These are phyloP conservation scores for Talaromyces atroroseus DNA, from an alignment of 2,329 filamentous ascomycete species.

Conservation along the genomic window DNA sequence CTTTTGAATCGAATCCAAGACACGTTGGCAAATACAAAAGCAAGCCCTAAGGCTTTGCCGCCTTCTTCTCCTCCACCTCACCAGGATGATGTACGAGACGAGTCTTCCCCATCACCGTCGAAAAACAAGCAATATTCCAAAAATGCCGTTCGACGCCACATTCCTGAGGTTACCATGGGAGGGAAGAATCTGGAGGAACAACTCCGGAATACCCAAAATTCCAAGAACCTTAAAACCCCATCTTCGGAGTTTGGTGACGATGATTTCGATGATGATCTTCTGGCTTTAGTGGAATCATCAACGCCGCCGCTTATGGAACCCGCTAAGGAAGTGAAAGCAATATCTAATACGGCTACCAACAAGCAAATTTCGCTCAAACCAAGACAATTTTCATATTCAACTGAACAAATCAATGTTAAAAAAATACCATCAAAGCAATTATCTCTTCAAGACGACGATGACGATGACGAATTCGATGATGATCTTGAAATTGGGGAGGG, in stretches of 20 bases:
- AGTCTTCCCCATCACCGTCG: conserved; percentile 29
- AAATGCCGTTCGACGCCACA: conserved; percentile 4
- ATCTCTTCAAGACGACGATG: conserved; percentile 17
- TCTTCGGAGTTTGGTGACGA: conserved; percentile 46
- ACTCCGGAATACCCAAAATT: conserved; percentile 9
- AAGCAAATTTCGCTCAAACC: background rate
- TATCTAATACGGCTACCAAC: background rate
- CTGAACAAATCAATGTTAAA: conserved; percentile 1
- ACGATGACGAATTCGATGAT: conserved; percentile 62
- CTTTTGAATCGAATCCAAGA: conserved; percentile 62
- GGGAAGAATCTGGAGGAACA: conserved; percentile 7
- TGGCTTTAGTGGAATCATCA: conserved; percentile 35
- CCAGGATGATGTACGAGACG: conserved; percentile 25
- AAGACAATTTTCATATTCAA: background rate
- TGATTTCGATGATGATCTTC: conserved; percentile 42
- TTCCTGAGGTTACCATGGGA: conserved; percentile 13
- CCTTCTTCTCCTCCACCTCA: conserved; percentile 42
- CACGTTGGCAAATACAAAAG: conserved; percentile 36
- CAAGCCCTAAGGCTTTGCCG: conserved; percentile 28
- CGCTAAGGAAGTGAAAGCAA: background rate
- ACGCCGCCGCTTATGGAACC: conserved; percentile 24
- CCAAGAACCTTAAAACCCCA: conserved; percentile 18
- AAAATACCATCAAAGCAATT: conserved; percentile 4
- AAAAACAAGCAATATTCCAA: conserved; percentile 13
- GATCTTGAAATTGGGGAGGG: conserved; percentile 54